phyloP scores from a whole-genome alignment of 2,329 filamentous ascomycete species.

The Venturia effusa region DNA sequence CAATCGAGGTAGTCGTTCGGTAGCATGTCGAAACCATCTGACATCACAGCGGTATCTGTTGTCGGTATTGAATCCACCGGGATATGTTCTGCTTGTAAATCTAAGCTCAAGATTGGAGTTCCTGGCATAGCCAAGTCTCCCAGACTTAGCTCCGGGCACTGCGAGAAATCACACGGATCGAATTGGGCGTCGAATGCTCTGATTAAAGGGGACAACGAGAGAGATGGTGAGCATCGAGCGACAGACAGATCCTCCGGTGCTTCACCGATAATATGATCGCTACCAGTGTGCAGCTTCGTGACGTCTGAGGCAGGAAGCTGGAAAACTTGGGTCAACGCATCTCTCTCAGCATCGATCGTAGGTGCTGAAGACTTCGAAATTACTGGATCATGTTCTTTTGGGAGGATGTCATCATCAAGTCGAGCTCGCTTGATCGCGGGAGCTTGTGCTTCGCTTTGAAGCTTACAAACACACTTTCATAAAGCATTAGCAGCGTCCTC shows the following conservation, averaged over 20 bases:
- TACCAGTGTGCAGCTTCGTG: neutral
- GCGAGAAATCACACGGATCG: neutral
- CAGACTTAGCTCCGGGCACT: neutral
- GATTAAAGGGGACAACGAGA: neutral
- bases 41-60: no score
- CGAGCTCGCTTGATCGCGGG: neutral
- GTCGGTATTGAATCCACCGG: neutral
- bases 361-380: neutral
- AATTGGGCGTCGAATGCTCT: neutral
- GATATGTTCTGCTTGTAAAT: neutral
- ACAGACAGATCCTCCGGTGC: neutral
- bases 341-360: neutral
- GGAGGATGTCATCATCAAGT: neutral
- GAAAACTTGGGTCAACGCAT: neutral
- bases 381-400: neutral
- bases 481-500: neutral
- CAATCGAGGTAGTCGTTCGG: neutral
- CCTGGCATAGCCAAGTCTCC: neutral
- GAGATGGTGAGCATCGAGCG: neutral
- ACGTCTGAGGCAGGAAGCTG: neutral
- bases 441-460: neutral
- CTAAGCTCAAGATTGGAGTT: neutral
- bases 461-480: neutral
- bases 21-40: neutral
- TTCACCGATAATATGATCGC: neutral